Percentiles rank a stretch among this genome's conserved stretches.
phyloP scores from a whole-genome alignment of 179 eudicot genomes.

The Sideroxylon spinosum region DNA sequence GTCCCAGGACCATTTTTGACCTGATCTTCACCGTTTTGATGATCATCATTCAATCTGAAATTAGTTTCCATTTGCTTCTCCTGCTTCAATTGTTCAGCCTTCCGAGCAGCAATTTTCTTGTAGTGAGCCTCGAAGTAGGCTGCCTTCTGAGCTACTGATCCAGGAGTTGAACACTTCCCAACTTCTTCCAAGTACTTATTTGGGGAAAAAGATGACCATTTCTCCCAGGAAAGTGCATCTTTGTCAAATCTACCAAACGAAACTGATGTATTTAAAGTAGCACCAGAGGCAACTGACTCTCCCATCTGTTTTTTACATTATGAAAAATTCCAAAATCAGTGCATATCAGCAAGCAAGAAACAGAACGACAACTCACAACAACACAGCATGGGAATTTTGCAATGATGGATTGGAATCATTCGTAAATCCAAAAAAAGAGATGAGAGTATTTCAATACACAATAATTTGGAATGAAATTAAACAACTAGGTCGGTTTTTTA shows the following conservation, averaged over 20 bases:
- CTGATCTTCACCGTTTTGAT: conserved; percentile 23
- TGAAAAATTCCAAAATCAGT: conserved; percentile 10
- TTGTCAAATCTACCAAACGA: conserved; percentile 82
- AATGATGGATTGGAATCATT: conserved; percentile 10
- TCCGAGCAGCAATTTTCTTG: conserved; percentile 61
- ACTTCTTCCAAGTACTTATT: conserved; percentile 94
- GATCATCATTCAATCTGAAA: conserved; percentile 21
- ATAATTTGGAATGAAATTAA: conserved; percentile 13
- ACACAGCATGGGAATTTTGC: conserved; percentile 11
- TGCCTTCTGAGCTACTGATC: conserved; percentile 91
- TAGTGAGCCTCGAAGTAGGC: conserved; percentile 94
- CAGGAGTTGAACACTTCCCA: conserved; percentile 77
- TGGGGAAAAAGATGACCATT: conserved; percentile 78
- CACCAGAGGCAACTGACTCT: conserved; percentile 33
- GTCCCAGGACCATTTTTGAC: conserved; percentile 18
- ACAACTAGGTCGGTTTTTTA: conserved; percentile 20
- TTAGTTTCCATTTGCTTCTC: conserved; percentile 30
- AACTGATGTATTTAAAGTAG: conserved; percentile 62
- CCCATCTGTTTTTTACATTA: conserved; percentile 56
- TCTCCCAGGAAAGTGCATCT: conserved; percentile 89
- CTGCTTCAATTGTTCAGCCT: conserved; percentile 38
- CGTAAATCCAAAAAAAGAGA: not conserved
- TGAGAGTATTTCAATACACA: not conserved
- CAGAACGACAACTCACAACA: conserved; percentile 16
- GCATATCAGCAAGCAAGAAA: conserved; percentile 7